These are phyloP conservation scores for Prunus dulcis DNA, from an alignment of 306 rosid genomes.

Conservation along the genomic window DNA sequence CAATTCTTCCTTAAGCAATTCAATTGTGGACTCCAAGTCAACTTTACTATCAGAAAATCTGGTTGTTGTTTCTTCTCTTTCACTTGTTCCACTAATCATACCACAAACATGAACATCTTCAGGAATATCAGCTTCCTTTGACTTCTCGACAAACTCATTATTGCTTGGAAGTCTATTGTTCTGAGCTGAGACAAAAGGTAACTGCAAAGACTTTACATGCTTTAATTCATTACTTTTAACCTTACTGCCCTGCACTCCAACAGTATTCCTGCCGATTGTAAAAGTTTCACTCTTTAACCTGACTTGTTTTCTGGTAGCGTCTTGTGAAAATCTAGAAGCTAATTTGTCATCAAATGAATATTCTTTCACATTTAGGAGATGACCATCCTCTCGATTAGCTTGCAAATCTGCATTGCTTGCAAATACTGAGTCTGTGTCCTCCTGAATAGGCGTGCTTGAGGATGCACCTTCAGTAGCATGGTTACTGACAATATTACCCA, in stretches of 20 bases:
- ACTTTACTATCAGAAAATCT: constrained; percentile 25
- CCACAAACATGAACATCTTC: constrained; percentile 24
- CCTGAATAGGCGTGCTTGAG: constrained; percentile 30
- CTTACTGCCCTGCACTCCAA: constrained; percentile 21
- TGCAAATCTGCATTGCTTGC: constrained; percentile 36
- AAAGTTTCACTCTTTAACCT: constrained; percentile 29
- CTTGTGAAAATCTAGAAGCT: constrained; percentile 27
- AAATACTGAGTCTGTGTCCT: constrained; percentile 16
- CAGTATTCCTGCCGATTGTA: constrained; percentile 29
- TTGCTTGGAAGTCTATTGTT: constrained; percentile 20
- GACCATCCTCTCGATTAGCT: constrained; percentile 28
- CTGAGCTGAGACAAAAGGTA: constrained; percentile 37
- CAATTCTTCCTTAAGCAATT: constrained; percentile 74
- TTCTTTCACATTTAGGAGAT: constrained; percentile 21
- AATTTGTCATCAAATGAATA: constrained; percentile 32
- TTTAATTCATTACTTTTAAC: constrained; percentile 37
- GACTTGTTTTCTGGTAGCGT: constrained; percentile 30
- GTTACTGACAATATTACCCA: constrained; percentile 16
- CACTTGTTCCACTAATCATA: constrained; percentile 22
- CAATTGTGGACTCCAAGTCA: constrained; percentile 53
- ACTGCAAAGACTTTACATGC: constrained; percentile 33
- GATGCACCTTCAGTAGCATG: constrained; percentile 27
- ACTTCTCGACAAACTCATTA: constrained; percentile 31
- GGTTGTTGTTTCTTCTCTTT: constrained; percentile 17
- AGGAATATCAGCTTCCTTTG: constrained; percentile 28